Evolutionary conservation across 169 alveolate species (phyloP), one percentile per base, ranked within the genome.

Genomic region (Hammondia hammondi): DNA sequence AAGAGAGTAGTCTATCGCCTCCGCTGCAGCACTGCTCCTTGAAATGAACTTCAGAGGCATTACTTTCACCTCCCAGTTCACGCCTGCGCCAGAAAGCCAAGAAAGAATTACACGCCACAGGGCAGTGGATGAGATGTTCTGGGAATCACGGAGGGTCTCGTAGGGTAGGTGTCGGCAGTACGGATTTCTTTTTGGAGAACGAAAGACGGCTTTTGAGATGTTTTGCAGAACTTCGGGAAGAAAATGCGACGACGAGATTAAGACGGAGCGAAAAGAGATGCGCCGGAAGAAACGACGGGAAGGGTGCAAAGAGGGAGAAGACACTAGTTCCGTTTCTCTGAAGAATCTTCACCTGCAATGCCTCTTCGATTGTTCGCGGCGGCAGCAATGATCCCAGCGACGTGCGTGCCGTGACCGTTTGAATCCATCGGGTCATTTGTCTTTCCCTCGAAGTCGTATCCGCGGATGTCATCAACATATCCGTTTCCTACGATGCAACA

Each of bases 361-460:
- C 97, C 97, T 37, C 96, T 39, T 45, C 96, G 92, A 91, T 97
- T 97, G 93, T 97, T 97, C 45, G 97, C 97, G 37, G 94, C 91
- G 52, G 98, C 98, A 9, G 97, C 98, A 61, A 97, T 94, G 70
- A 96, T 96, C 39, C 98, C 98, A 4, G 97, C 97, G 92, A 96
- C 96, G 77, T 95, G 97, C 24, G 98, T 96, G 43, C 98, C 98
- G 93, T 96, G 98, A 21, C 97, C 97, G 88, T 96, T 95, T 70
- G 88, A 95, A 93, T 96, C 98, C 87, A 94, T 89, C 6, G 97
- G 97, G n/a, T 95, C 94, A 45, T 94, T 94, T 32, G 70, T 91
- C 39, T 94, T 88, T 77, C 93, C 84, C 88, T 94, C 97, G 71
- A 96, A 96, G 91, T 96, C 98, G 77, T 94, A 96, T 46, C 97